A percentile compares a stretch with the other conserved stretches of the same genome.
These are phyloP conservation scores for Hibiscus mutabilis DNA, from an alignment of 345 rosid species.

Conservation along the genomic window DNA sequence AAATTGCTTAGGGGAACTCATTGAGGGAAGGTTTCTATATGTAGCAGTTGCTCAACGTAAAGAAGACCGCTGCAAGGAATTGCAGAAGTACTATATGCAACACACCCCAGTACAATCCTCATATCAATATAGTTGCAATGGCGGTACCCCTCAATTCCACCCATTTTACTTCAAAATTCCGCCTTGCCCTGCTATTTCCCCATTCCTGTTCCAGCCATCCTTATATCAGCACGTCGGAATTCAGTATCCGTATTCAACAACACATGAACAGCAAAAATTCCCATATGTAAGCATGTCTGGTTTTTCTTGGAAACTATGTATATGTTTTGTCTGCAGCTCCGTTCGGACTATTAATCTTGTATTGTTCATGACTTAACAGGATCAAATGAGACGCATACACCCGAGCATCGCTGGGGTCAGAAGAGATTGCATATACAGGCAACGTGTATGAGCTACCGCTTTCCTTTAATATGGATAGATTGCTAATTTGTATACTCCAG, in stretches of 20 bases:
- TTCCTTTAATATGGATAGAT: background rate
- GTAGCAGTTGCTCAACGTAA: slow-evolving; percentile 59
- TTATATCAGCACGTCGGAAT: background rate
- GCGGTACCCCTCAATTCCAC: slow-evolving; percentile 8
- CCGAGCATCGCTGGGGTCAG: background rate
- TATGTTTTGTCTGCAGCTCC: background rate
- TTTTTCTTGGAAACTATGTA: background rate
- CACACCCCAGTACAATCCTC: background rate
- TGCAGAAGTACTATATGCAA: slow-evolving; percentile 22
- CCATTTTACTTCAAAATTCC: slow-evolving; percentile 9
- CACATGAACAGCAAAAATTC: background rate
- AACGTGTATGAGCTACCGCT: background rate
- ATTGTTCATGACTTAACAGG: background rate
- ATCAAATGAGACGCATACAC: background rate
- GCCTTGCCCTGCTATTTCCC: slow-evolving; percentile 6
- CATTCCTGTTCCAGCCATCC: background rate
- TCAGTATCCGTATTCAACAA: background rate
- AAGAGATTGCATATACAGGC: background rate
- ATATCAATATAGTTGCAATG: slow-evolving; percentile 11
- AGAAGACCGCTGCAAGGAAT: slow-evolving; percentile 33
- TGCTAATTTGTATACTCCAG: background rate
- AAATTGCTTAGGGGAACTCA: slow-evolving; percentile 30
- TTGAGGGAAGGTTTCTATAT: slow-evolving; percentile 37
- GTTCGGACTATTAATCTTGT: background rate
- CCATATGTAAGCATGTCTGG: background rate